phyloP scores from a whole-genome alignment of 441 rosid genomes.

The Isatis lusitanica region DNA sequence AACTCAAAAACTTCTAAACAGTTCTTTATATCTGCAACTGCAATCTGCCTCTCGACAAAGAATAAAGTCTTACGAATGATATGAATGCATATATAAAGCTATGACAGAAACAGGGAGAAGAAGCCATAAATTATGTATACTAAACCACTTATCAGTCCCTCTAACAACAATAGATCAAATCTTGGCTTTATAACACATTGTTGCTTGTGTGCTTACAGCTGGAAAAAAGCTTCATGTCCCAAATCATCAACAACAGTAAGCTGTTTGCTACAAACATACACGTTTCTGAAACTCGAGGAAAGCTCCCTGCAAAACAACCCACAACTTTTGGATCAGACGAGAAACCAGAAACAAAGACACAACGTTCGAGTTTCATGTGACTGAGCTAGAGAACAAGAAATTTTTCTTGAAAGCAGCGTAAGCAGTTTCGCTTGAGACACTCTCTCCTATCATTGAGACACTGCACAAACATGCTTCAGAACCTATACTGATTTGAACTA shows the following conservation, averaged over 20 bases:
- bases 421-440: too few species aligned
- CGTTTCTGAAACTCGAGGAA: slow-evolving; percentile 5
- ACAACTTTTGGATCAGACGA: slow-evolving; percentile 6
- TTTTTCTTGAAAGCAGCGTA: background rate
- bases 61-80: background rate
- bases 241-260: slow-evolving; percentile 29
- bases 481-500: too few species aligned
- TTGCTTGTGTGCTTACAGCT: slow-evolving; percentile 24
- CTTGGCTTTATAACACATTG: slow-evolving; percentile 4
- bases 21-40: background rate
- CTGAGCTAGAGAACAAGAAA: background rate
- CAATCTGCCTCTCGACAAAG: background rate
- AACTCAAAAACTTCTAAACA: background rate
- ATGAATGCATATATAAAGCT: slow-evolving; percentile 14
- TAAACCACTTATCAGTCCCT: slow-evolving; percentile 15
- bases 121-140: slow-evolving; percentile 23
- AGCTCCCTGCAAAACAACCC: slow-evolving; percentile 15
- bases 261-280: slow-evolving; percentile 15
- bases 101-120: background rate
- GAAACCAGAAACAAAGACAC: slow-evolving; percentile 1
- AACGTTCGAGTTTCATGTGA: background rate
- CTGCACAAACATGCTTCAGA: background rate
- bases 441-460: slow-evolving; percentile 5
- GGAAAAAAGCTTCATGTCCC: background rate
- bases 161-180: slow-evolving; percentile 29